These are phyloP conservation scores for Linum tenue DNA, from an alignment of 345 rosid species.

Conservation along the genomic window DNA sequence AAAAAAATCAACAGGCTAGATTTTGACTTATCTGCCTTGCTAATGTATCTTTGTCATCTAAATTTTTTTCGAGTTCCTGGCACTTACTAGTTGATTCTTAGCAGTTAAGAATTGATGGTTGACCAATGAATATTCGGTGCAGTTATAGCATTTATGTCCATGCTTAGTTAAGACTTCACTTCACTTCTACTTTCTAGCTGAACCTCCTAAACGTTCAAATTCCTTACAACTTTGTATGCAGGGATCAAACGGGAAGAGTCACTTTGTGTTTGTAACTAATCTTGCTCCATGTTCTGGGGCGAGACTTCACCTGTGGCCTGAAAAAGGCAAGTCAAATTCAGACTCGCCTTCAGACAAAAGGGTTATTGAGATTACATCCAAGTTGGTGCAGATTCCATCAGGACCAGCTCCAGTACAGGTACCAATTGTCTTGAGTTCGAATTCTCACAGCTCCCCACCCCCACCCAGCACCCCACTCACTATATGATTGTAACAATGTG, in stretches of 20 bases:
- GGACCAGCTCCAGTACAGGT: slow-evolving; percentile 96
- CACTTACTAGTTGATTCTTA: not conserved
- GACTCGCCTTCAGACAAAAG: slow-evolving; percentile 47
- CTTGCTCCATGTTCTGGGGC: slow-evolving; percentile 92
- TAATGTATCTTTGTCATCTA: not conserved
- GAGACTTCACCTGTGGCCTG: slow-evolving; percentile 93
- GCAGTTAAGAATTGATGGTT: not conserved
- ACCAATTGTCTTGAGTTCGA: slow-evolving; percentile 2
- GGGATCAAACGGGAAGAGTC: slow-evolving; percentile 75
- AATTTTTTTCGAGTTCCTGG: not conserved
- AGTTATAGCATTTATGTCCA: not conserved
- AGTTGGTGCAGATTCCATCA: slow-evolving; percentile 93
- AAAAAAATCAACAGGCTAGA: not conserved
- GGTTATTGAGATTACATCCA: slow-evolving; percentile 75
- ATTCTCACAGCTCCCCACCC: not conserved
- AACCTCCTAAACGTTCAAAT: slow-evolving; percentile 2
- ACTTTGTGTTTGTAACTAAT: slow-evolving; percentile 90
- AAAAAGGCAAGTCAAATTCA: slow-evolving; percentile 46
- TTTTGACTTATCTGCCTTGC: not conserved
- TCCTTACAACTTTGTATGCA: slow-evolving; percentile 24
- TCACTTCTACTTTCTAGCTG: not conserved
- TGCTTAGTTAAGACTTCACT: not conserved
- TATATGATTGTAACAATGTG: not conserved
- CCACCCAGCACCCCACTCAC: too few species aligned
- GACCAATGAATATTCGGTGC: not conserved